Percentiles rank a stretch among this genome's conserved stretches.
phyloP scores from a whole-genome alignment of 768 basidiomycete genomes.

The Peribolospora kevripleyi region DNA sequence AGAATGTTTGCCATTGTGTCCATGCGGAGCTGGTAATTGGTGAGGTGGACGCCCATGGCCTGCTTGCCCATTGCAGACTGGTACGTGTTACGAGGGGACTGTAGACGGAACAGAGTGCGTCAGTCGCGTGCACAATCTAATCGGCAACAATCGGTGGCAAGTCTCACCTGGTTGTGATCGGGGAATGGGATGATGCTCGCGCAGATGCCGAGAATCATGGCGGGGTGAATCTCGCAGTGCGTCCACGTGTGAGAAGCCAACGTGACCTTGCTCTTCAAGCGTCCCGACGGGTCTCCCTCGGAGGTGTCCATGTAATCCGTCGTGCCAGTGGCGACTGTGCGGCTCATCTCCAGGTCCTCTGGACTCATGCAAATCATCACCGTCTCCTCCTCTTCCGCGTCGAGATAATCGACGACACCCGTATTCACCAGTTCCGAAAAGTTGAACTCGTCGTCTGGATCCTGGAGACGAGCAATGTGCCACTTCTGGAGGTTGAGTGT shows the following conservation, averaged over 20 bases:
- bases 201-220: constrained; percentile 96
- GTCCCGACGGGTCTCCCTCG: constrained; percentile 64
- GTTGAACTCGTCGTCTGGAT: constrained; percentile 28
- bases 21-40: constrained; percentile 96
- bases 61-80: constrained; percentile 99
- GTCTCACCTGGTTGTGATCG: constrained; percentile 83
- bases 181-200: constrained; percentile 99
- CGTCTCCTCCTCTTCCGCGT: constrained; percentile 97
- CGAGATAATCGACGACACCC: constrained; percentile 77
- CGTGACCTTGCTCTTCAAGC: constrained; percentile 43
- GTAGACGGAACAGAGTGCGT: constrained; percentile 6
- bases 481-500: constrained; percentile 49
- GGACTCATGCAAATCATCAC: constrained; percentile 99
- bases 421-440: constrained; percentile 68
- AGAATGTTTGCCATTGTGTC: constrained; percentile 99
- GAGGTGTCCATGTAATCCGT: constrained; percentile 32
- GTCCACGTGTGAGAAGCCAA: constrained; percentile 81
- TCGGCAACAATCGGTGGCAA: too few relatives aligned
- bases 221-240: constrained; percentile 97
- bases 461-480: constrained; percentile 46
- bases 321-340: constrained; percentile 20
- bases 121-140: not conserved
- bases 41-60: constrained; percentile 97
- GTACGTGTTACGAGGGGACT: constrained; percentile 99
- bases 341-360: constrained; percentile 61